Conservation (phyloP, 306 rosid species). For the Glycine latifolia region DNA sequence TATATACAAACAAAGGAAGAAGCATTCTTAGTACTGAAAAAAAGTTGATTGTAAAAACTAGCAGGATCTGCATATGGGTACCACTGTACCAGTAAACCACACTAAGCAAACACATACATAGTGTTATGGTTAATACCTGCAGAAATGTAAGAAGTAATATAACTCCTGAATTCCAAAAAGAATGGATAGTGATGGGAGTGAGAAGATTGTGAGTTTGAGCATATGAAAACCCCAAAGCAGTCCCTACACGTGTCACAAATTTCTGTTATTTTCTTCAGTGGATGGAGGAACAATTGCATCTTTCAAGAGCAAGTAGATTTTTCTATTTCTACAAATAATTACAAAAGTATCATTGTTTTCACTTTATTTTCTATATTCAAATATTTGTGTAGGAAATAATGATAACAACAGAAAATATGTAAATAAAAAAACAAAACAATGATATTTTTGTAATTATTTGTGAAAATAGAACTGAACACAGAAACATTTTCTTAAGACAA, state of each 20-base stretch:
- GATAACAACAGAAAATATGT: not conserved
- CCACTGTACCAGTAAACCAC: not conserved
- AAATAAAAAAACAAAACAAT: not conserved
- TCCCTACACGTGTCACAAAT: constrained; percentile 58
- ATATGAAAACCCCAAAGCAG: constrained; percentile 89
- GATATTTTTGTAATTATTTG: not conserved
- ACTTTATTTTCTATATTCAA: not conserved
- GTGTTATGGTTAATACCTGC: constrained; percentile 59
- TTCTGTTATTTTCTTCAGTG: constrained; percentile 27
- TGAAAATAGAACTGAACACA: not conserved
- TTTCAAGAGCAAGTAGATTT: constrained; percentile 13
- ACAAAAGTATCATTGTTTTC: not conserved
- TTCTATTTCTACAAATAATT: not conserved
- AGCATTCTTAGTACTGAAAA: constrained; percentile 36
- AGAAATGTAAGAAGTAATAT: constrained; percentile 88
- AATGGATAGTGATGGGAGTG: constrained; percentile 96
- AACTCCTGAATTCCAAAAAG: constrained; percentile 95
- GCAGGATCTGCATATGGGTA: constrained; percentile 10
- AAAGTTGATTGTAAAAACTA: constrained; percentile 11
- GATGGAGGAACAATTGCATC: constrained; percentile 24
- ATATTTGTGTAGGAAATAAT: not conserved
- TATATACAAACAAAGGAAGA: constrained; percentile 32
- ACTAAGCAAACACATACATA: not conserved
- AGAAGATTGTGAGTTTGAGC: constrained; percentile 97
- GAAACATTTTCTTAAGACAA: not conserved